phyloP scores from a whole-genome alignment of 2,329 filamentous ascomycete genomes.

The Ascochyta fabae region DNA sequence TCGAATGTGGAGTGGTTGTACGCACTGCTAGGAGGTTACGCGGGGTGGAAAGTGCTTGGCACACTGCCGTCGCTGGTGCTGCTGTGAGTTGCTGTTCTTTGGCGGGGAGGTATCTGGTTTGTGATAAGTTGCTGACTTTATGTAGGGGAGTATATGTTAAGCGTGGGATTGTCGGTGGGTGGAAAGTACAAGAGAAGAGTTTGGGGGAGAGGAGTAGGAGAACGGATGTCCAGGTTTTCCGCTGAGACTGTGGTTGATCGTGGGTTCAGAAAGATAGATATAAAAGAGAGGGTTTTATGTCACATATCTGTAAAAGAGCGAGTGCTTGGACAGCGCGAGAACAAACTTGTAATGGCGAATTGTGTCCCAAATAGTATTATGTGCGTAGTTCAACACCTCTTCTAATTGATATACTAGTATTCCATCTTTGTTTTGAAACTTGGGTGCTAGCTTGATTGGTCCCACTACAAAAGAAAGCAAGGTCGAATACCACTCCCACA shows the following conservation, averaged over 20 bases:
- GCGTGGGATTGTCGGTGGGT: background rate
- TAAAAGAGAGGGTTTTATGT: no score
- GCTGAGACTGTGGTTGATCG: background rate
- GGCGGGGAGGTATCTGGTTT: background rate
- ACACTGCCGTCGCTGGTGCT: constrained; percentile 1
- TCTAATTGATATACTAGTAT: no score
- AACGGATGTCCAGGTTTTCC: constrained; percentile 7
- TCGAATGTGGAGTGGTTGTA: background rate
- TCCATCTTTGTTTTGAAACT: no score
- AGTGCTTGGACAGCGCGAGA: no score
- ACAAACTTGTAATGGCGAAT: no score
- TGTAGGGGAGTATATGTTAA: background rate
- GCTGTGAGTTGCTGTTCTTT: background rate
- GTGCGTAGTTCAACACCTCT: no score
- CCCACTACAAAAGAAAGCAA: no score
- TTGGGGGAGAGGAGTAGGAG: background rate
- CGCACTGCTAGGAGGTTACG: background rate
- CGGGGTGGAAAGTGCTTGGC: constrained; percentile 5
- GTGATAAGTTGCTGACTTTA: background rate
- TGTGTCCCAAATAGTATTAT: no score
- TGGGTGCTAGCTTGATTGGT: no score
- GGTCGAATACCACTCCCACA: no score
- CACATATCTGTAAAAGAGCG: no score
- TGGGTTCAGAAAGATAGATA: no score
- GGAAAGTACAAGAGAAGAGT: background rate